Base-by-base conservation (phyloP, 768 basidiomycete genomes). In the Grammothele lineata region DNA sequence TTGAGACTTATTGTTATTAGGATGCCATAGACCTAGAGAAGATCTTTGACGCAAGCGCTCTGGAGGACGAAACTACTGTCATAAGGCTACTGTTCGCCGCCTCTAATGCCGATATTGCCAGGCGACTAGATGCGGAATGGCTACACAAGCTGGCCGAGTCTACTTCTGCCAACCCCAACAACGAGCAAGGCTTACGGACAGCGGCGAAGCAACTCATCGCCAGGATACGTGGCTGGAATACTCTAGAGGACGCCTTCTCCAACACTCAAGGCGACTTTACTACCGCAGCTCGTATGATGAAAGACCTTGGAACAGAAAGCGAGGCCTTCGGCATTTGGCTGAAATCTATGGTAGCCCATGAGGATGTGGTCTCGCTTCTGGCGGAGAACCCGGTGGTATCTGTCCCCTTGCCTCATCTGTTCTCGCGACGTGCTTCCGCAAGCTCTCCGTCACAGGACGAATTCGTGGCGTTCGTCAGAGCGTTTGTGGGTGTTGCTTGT, bases 311-410 rank as follows among this genome's bases (percentile, higher is more conserved):
- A 10, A 62, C 69, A 2, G 82, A 83, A 39, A 87, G 89, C 53
- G 74, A 77, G 47, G 75, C 85, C 1, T 71, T 84, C 42, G 87
- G 87, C 5, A 80, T 84, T 37, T 87, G 83, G 83, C 66, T 90
- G 11, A 80, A 77, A 45, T 82, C 79, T 9, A 80, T 89, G 75
- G 70, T 80, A 22, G 70, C 72, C n/a, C 76, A 84, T 36, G 69
- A 66, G 0, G 75, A 78, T 45, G 63, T 89, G 12, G 58, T 72
- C 36, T 56, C 67, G 2, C 76, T 70, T 43, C 64, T 83, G 18
- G 61, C 62, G 5, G 70, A 71, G 46, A 73, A 70, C 27, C 68
- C 74, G 11, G 60, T 70, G 8, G 44, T 69, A 32, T 57, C 63
- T 0, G 59, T 59, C 11, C 56, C 70, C 18, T 57, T 63, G 17